Percentiles rank a stretch among this genome's conserved stretches.
Evolutionary conservation across 2,329 filamentous ascomycete genomes (phyloP).

Genomic region (Arthrobotrys pseudoclavata): DNA sequence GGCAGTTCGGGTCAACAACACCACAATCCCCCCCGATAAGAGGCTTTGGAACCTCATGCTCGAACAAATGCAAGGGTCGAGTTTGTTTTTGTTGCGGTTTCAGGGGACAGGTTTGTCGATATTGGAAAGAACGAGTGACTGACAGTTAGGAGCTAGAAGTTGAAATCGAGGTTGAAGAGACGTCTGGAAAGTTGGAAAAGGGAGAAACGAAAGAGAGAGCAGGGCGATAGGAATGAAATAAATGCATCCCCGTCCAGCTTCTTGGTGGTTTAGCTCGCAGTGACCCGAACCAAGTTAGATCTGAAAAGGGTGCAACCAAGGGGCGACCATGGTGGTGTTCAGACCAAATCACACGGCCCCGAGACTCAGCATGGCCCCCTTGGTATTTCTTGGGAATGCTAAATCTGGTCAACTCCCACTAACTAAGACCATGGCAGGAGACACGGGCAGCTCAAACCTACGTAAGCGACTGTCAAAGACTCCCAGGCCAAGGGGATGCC

Average conservation of each 20-base stretch:
- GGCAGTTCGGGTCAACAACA: slow-evolving; percentile 39
- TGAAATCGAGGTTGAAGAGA: slow-evolving; percentile 13
- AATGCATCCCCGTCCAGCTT: slow-evolving; percentile 11
- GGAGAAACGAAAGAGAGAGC: slow-evolving; percentile 3
- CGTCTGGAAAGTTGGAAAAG: slow-evolving; percentile 16
- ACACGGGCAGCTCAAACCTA: slow-evolving; percentile 20
- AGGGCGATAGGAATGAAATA: slow-evolving; percentile 12
- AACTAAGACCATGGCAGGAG: slow-evolving; percentile 28
- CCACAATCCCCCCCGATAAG: slow-evolving; percentile 17
- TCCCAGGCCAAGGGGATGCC: slow-evolving; percentile 19
- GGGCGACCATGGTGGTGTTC: slow-evolving; percentile 17
- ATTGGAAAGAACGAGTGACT: slow-evolving; percentile 37
- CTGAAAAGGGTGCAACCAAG: slow-evolving; percentile 29
- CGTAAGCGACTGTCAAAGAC: slow-evolving; percentile 27
- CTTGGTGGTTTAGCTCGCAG: slow-evolving; percentile 1
- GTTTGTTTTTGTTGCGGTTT: background rate
- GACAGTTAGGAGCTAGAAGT: background rate
- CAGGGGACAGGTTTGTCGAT: background rate
- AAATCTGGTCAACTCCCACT: slow-evolving; percentile 18
- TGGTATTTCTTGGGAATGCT: slow-evolving; percentile 41
- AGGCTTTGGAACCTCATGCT: slow-evolving; percentile 45
- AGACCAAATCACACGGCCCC: slow-evolving; percentile 9
- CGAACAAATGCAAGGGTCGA: background rate
- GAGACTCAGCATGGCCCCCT: slow-evolving; percentile 27
- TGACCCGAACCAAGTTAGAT: slow-evolving; percentile 1